These are phyloP conservation scores for Helicostylum pulchrum DNA, from an alignment of 192 early-diverging fungal genomes.

Conservation along the genomic window DNA sequence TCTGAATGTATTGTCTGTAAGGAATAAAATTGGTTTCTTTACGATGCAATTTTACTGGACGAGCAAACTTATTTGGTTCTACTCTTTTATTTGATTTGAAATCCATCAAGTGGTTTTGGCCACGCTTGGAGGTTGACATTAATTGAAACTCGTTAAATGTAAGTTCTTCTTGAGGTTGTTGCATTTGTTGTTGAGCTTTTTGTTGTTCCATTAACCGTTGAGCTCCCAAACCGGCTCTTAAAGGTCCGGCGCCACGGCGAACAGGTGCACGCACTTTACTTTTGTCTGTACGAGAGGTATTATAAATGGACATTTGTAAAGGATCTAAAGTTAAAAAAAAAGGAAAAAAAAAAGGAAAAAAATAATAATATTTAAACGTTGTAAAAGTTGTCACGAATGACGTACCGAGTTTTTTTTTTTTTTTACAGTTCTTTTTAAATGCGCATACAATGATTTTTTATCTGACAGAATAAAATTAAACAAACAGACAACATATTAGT, in stretches of 20 bases:
- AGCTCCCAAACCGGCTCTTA: not conserved
- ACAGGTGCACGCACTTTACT: not conserved
- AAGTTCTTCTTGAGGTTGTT: slow-evolving; percentile 21
- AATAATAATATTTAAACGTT: not conserved
- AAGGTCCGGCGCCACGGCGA: not conserved
- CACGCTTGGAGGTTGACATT: slow-evolving; percentile 49
- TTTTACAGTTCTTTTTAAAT: too few relatives aligned
- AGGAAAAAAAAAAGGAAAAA: slow-evolving; percentile 6
- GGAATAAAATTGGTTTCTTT: slow-evolving; percentile 29
- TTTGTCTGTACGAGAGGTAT: not conserved
- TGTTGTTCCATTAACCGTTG: not conserved
- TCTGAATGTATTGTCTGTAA: slow-evolving; percentile 16
- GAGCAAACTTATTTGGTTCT: slow-evolving; percentile 50
- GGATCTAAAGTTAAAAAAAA: not conserved
- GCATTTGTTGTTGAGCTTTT: not conserved
- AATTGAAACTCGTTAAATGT: slow-evolving; percentile 61
- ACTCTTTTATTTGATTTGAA: slow-evolving; percentile 55
- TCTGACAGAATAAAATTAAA: too few relatives aligned
- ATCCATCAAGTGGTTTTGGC: slow-evolving; percentile 67
- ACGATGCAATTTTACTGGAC: slow-evolving; percentile 57
- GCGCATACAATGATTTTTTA: too few relatives aligned
- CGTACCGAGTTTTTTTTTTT: too few relatives aligned
- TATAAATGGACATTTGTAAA: not conserved
- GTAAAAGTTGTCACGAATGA: not conserved
- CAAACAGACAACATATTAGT: too few relatives aligned